phyloP scores from a whole-genome alignment of 805 yeast genomes.

The Nakazawaea anatomiae region DNA sequence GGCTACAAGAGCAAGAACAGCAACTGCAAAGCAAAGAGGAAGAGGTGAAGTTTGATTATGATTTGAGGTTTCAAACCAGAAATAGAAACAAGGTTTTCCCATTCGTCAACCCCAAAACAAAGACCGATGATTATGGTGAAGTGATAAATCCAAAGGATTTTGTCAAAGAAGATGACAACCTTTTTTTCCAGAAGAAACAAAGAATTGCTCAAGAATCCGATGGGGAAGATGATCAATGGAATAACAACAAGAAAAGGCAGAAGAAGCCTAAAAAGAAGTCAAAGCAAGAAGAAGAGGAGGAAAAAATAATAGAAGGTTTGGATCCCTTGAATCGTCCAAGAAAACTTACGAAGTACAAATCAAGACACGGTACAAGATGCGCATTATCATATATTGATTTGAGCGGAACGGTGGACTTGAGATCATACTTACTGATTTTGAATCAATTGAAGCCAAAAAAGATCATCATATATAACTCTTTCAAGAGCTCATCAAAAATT shows the following conservation, averaged over 20 bases:
- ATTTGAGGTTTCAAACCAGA: constrained; percentile 41
- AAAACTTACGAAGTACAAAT: constrained; percentile 28
- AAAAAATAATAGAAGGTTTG: constrained; percentile 23
- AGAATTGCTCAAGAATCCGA: constrained; percentile 17
- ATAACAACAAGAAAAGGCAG: constrained; percentile 21
- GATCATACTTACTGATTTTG: constrained; percentile 74
- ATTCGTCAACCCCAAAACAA: constrained; percentile 39
- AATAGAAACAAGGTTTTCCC: constrained; percentile 73
- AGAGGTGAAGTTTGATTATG: constrained; percentile 46
- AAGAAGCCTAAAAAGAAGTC: constrained; percentile 15
- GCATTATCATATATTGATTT: constrained; percentile 73
- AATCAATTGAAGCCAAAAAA: constrained; percentile 76
- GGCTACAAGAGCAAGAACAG: constrained; percentile 10
- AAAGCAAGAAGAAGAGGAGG: constrained; percentile 14
- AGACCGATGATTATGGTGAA: constrained; percentile 86
- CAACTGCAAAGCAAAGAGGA: constrained; percentile 26
- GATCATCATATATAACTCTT: constrained; percentile 45
- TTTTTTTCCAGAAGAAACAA: constrained; percentile 21
- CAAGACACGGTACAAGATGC: constrained; percentile 52
- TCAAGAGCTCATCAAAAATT: constrained; percentile 17
- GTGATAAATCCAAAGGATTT: constrained; percentile 62
- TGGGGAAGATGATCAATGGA: constrained; percentile 32
- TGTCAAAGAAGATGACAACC: constrained; percentile 43
- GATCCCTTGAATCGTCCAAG: constrained; percentile 49
- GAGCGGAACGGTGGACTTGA: constrained; percentile 75